Percentiles rank a stretch among this genome's conserved stretches.
phyloP scores from a whole-genome alignment of 208 protist species.

The Leptomonas pyrrhocoris region DNA sequence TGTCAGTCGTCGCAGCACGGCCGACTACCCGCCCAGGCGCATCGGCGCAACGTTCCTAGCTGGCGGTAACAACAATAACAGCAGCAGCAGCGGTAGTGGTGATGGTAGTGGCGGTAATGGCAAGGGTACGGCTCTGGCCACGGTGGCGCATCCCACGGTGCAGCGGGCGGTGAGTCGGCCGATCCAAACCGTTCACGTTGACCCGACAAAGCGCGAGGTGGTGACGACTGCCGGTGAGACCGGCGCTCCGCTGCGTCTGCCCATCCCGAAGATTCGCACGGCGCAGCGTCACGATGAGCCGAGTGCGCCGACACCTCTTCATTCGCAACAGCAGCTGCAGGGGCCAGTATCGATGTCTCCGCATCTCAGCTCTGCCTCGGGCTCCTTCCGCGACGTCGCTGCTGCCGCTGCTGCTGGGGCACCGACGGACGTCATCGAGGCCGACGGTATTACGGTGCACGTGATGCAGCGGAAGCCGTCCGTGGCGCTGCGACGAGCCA shows the following conservation, averaged over 20 bases:
- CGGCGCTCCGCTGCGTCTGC: constrained; percentile 6
- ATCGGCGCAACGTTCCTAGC: background rate
- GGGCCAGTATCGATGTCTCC: background rate
- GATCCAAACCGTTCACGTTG: constrained; percentile 4
- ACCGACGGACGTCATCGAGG: constrained; percentile 23
- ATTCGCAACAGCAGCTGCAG: constrained; percentile 7
- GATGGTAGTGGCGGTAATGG: too few relatives aligned
- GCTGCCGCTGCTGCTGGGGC: background rate
- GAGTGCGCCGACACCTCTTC: background rate
- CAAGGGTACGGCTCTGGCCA: background rate
- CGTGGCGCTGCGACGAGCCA: background rate
- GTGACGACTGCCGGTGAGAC: background rate
- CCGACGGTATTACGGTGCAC: constrained; percentile 19
- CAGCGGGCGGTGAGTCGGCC: constrained; percentile 5
- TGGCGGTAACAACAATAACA: background rate
- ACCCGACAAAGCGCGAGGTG: background rate
- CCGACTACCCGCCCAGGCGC: constrained; percentile 19
- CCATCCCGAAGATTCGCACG: constrained; percentile 6
- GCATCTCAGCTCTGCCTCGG: constrained; percentile 9
- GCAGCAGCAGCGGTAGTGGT: too few relatives aligned
- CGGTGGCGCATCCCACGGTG: constrained; percentile 6
- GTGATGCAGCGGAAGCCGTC: constrained; percentile 28
- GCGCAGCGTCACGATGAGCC: background rate
- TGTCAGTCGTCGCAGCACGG: constrained; percentile 5
- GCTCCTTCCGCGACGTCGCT: constrained; percentile 11